Percentiles rank a stretch among this genome's conserved stretches.
These are phyloP conservation scores for Westerdykella sp. DNA, from an alignment of 2,329 filamentous ascomycete species.

Conservation along the genomic window DNA sequence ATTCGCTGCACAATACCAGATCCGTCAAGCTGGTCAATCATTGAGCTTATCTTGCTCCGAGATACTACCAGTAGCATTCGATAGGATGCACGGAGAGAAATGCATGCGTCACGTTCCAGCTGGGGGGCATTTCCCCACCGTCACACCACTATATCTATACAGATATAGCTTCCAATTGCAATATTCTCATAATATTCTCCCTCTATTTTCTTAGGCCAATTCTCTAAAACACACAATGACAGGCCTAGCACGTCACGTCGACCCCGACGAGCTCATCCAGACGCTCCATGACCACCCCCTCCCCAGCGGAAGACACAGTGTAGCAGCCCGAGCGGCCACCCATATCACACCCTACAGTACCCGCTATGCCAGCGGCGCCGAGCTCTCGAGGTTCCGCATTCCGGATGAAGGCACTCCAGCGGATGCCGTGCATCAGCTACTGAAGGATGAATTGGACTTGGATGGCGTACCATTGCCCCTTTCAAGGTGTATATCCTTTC, in stretches of 20 bases:
- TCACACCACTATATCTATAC: background rate
- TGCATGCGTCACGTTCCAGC: too few relatives aligned
- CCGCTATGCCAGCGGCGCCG: constrained; percentile 49
- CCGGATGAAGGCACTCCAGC: constrained; percentile 53
- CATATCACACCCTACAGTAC: constrained; percentile 54
- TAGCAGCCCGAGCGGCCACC: constrained; percentile 36
- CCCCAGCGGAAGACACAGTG: constrained; percentile 19
- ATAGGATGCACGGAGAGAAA: too few relatives aligned
- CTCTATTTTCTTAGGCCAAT: background rate
- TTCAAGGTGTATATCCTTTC: background rate
- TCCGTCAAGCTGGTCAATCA: background rate
- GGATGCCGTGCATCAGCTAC: constrained; percentile 59
- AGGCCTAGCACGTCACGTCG: constrained; percentile 46
- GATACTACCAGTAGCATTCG: too few relatives aligned
- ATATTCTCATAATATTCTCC: background rate
- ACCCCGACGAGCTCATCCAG: constrained; percentile 50
- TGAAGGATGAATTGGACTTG: constrained; percentile 39
- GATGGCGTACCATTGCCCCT: constrained; percentile 19
- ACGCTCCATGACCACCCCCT: constrained; percentile 45
- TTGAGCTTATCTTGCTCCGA: too few relatives aligned
- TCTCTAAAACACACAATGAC: constrained; percentile 36
- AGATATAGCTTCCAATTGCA: background rate
- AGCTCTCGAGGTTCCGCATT: constrained; percentile 56
- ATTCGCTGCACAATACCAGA: background rate
- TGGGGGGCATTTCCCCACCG: too few relatives aligned